Conservation (phyloP, 768 basidiomycete species). For the Phlebiopsis gigantea region DNA sequence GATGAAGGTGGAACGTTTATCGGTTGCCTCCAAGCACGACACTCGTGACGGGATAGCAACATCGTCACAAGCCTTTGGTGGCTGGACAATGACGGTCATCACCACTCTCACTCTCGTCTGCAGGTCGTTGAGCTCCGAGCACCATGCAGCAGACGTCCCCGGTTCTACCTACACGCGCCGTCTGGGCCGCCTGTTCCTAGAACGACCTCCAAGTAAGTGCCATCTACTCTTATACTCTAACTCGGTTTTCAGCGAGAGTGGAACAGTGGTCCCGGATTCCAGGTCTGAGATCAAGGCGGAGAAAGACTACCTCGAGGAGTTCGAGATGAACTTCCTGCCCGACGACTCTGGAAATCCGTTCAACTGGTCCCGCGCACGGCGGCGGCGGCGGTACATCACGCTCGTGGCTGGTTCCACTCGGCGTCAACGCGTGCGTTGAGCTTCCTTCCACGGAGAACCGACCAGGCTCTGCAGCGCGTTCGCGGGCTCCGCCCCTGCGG, state of each 20-base stretch:
- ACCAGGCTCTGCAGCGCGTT: conserved; percentile 38
- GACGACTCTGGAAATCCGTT: conserved; percentile 21
- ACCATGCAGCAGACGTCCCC: background rate
- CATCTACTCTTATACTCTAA: background rate
- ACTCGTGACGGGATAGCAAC: background rate
- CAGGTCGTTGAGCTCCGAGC: background rate
- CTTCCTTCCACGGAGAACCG: conserved; percentile 22
- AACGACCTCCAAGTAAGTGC: background rate
- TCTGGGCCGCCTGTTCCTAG: background rate
- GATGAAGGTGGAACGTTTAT: too few species aligned
- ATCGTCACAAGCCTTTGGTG: background rate
- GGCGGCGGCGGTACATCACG: conserved; percentile 27
- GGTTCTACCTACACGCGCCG: background rate
- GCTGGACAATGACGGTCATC: background rate
- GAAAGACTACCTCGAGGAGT: conserved; percentile 6
- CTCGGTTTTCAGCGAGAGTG: background rate
- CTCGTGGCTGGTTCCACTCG: conserved; percentile 17
- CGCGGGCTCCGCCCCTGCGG: conserved; percentile 54
- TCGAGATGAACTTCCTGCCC: conserved; percentile 18
- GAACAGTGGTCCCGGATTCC: background rate
- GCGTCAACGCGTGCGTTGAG: conserved; percentile 31
- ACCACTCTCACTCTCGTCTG: background rate
- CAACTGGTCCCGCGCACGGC: conserved; percentile 18
- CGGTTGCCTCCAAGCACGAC: background rate
- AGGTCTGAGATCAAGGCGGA: background rate